Percentiles rank a stretch among this genome's conserved stretches.
Evolutionary conservation across 345 rosid genomes (phyloP).

Genomic region (Populus tremula): DNA sequence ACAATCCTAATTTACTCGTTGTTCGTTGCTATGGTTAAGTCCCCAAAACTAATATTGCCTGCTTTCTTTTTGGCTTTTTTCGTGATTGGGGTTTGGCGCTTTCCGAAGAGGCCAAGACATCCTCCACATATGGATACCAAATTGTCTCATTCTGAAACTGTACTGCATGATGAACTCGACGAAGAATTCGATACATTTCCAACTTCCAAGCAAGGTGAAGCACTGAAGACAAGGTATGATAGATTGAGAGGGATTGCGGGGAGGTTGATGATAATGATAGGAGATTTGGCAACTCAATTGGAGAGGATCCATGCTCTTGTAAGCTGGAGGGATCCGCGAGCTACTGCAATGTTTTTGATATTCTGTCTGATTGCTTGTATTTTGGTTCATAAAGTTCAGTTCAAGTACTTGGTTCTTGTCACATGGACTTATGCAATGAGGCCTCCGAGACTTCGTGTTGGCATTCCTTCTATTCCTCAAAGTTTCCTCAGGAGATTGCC

Average conservation of each 20-base stretch:
- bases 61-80: constrained; percentile 40
- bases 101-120: constrained; percentile 37
- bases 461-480: not conserved
- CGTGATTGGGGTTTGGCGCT: constrained; percentile 42
- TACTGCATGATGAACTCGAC: constrained; percentile 36
- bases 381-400: not conserved
- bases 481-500: constrained; percentile 10
- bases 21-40: constrained; percentile 33
- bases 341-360: not conserved
- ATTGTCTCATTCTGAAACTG: constrained; percentile 37
- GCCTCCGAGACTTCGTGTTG: not conserved
- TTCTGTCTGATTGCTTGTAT: not conserved
- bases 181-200: constrained; percentile 54
- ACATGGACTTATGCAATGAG: not conserved
- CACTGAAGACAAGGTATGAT: constrained; percentile 27
- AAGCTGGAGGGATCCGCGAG: constrained; percentile 11
- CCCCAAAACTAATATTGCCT: constrained; percentile 32
- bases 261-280: constrained; percentile 18
- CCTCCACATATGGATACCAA: constrained; percentile 48
- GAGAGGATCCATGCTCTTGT: constrained; percentile 5
- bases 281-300: constrained; percentile 11
- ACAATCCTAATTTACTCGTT: constrained; percentile 17
- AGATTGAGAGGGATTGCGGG: constrained; percentile 43
- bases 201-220: constrained; percentile 18
- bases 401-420: not conserved